Conservation (phyloP, 2,329 filamentous ascomycete species). For the Monosporascus sp. region DNA sequence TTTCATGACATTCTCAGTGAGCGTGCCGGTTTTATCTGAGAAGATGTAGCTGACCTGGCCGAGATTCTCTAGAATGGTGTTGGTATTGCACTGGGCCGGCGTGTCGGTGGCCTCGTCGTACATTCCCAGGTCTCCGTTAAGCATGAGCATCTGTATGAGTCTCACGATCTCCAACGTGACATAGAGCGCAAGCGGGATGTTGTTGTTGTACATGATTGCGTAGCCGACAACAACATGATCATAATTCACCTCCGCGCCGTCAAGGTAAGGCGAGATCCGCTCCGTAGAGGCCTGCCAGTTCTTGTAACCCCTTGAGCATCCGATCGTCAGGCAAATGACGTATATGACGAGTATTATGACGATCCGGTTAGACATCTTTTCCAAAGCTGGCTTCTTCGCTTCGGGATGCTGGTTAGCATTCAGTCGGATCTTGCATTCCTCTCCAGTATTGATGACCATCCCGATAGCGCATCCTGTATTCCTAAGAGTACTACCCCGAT, state of each 20-base stretch:
- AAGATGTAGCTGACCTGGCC: conserved; percentile 89
- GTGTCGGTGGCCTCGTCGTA: conserved; percentile 81
- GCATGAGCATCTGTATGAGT: conserved; percentile 68
- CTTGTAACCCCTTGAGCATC: conserved; percentile 76
- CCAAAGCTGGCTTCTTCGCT: conserved; percentile 75
- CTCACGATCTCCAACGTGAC: conserved; percentile 88
- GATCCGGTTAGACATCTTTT: conserved; percentile 71
- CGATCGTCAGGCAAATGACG: conserved; percentile 71
- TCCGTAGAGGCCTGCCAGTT: conserved; percentile 69
- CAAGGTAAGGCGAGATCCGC: conserved; percentile 68
- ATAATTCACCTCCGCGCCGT: conserved; percentile 64
- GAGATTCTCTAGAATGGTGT: conserved; percentile 90
- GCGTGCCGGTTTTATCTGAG: conserved; percentile 88
- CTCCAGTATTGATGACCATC: conserved; percentile 82
- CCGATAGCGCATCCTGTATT: conserved; percentile 67
- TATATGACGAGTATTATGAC: conserved; percentile 77
- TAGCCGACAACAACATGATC: conserved; percentile 83
- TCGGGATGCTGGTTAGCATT: conserved; percentile 84
- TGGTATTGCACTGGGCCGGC: conserved; percentile 83
- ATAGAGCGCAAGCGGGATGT: conserved; percentile 87
- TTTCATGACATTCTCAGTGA: conserved; percentile 94
- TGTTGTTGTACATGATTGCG: conserved; percentile 95
- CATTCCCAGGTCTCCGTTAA: conserved; percentile 82
- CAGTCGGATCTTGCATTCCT: conserved; percentile 90
- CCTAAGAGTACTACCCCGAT: conserved; percentile 76